Evolutionary conservation across 1,139 yeast genomes (phyloP).

Genomic region (Saccharomyces hybrid): DNA sequence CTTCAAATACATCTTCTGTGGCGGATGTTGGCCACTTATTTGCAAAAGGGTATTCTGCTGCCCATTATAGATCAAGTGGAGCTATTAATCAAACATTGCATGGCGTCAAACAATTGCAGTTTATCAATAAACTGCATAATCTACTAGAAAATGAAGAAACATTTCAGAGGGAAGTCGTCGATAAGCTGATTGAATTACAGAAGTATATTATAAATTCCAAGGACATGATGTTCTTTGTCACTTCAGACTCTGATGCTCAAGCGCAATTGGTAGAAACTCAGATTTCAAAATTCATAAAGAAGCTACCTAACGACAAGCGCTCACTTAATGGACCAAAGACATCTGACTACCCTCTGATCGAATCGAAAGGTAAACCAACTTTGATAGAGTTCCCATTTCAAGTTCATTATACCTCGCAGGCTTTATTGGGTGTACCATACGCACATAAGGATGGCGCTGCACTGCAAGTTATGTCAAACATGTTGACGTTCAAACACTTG

Average conservation of each 20-base stretch:
- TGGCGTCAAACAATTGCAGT: constrained; percentile 72
- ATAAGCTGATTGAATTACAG: constrained; percentile 53
- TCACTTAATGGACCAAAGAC: constrained; percentile 8
- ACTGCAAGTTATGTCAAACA: constrained; percentile 71
- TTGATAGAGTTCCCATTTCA: constrained; percentile 77
- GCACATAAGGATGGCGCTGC: constrained; percentile 72
- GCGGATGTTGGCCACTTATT: constrained; percentile 87
- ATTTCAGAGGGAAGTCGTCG: constrained; percentile 49
- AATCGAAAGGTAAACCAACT: constrained; percentile 32
- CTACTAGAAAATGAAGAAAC: constrained; percentile 50
- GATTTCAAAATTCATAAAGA: constrained; percentile 21
- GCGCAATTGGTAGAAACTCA: constrained; percentile 28
- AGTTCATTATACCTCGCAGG: constrained; percentile 74
- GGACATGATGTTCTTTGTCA: constrained; percentile 47
- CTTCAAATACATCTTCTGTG: constrained; percentile 68
- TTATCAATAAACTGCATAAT: constrained; percentile 53
- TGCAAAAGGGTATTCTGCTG: constrained; percentile 63
- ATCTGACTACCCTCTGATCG: constrained; percentile 9
- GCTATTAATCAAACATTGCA: constrained; percentile 56
- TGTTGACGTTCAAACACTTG: constrained; percentile 72
- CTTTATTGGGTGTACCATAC: constrained; percentile 62
- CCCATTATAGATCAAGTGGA: constrained; percentile 55
- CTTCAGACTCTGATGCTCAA: constrained; percentile 44
- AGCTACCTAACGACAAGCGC: constrained; percentile 16
- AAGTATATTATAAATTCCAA: constrained; percentile 37